Evolutionary conservation across 129 eudicot genomes (phyloP), one percentile per base, ranked within the genome.

Genomic region (Heracleum sosnowskyi): DNA sequence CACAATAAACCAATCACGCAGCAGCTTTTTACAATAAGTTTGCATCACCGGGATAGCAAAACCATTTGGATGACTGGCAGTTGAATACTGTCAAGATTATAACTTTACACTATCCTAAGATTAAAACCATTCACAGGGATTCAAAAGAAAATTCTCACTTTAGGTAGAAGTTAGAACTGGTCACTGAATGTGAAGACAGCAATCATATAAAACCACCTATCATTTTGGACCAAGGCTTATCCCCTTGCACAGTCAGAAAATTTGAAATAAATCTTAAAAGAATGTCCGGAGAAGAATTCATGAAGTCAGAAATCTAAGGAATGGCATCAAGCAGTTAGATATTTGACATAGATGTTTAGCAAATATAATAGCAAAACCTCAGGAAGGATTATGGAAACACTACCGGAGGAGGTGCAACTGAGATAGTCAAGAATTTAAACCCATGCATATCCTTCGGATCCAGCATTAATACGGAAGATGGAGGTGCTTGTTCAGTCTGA

Each of bases 401-500:
- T 96, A 96, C 99, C 91, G 90, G 97, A 79, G 93, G 89, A 76
- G 99, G 97, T 69, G 97, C 99, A 88, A 96, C 97, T 75, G 99
- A 96, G 83, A 96, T 86, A 35, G 97, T 96, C 77, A 96, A 78
- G 81, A 92, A 96, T 85, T 95, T 87, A 85, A 87, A 96, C 36
- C 99, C 99, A 79, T 82, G 77, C 97, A 92, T 88, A 81, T 87
- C 95, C 81, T 82, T 79, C 2, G 97, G 87, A 75, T 77, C 86
- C 87, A 96, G 73, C 97, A 91, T 90, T 86, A 96, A 87, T 45
- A 96, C 83, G 71, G 89, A 90, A 77, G 99, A 96, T 70, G 99
- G 97, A 75, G 98, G 89, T 79, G 97, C 89, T 81, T 96, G 99
- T 75, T 96, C 97, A 57, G 99, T 92, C 83, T 96, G 99, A 86